Evolutionary conservation across 768 basidiomycete genomes (phyloP).

Genomic region (Cubamyces lactineus): DNA sequence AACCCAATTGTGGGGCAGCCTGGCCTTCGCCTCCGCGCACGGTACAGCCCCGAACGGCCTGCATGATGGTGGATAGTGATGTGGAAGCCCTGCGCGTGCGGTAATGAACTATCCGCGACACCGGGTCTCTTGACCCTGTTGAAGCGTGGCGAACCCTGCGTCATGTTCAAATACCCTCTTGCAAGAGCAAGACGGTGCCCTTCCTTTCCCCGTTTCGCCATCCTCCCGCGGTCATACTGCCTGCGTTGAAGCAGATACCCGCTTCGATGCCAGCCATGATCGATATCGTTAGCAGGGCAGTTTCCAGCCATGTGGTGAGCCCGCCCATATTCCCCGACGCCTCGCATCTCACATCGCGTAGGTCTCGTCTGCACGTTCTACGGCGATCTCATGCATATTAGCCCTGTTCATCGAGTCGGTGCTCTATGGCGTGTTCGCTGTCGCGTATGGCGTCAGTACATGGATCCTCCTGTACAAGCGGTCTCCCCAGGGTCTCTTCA

Average conservation of each 20-base stretch:
- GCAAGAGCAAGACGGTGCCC: background rate
- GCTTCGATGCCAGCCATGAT: slow-evolving; percentile 1
- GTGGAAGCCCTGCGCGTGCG: background rate
- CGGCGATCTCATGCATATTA: slow-evolving; percentile 7
- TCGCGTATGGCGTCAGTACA: slow-evolving; percentile 10
- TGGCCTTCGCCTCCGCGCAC: background rate
- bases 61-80: background rate
- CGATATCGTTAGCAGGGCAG: slow-evolving; percentile 3
- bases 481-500: slow-evolving; percentile 5
- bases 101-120: background rate
- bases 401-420: slow-evolving; percentile 15
- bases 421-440: slow-evolving; percentile 13
- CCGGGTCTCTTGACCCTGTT: background rate
- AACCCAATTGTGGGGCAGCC: background rate
- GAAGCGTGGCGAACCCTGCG: background rate
- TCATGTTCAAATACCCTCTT: background rate
- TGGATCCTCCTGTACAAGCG: slow-evolving; percentile 19
- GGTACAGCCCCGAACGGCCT: background rate
- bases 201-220: background rate
- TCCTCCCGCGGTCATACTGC: background rate
- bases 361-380: slow-evolving; percentile 1
- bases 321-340: no score
- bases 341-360: background rate
- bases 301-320: background rate
- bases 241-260: background rate